Conservation (phyloP, 257 asterid genomes). For the Linderniella brevidens region DNA sequence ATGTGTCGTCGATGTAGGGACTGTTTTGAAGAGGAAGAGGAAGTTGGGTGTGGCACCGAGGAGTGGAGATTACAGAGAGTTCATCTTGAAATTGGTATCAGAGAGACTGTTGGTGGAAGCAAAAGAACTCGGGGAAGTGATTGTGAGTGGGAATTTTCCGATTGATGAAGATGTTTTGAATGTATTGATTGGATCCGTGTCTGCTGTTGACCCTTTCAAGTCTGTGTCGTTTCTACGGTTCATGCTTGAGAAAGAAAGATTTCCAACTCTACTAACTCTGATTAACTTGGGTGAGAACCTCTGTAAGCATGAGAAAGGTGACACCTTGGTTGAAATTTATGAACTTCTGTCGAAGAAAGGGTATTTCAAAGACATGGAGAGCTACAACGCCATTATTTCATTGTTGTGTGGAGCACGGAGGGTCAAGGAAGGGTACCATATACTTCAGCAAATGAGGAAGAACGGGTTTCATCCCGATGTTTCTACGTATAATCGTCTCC, state of each 20-base stretch:
- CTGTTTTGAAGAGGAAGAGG: slow-evolving; percentile 66
- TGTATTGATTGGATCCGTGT: slow-evolving; percentile 60
- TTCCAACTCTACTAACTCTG: slow-evolving; percentile 45
- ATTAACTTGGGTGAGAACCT: slow-evolving; percentile 50
- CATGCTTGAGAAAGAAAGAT: slow-evolving; percentile 44
- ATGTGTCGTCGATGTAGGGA: slow-evolving; percentile 31
- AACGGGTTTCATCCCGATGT: slow-evolving; percentile 46
- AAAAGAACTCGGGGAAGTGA: slow-evolving; percentile 56
- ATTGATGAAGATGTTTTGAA: slow-evolving; percentile 64
- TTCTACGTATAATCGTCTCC: slow-evolving; percentile 52
- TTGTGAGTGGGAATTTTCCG: slow-evolving; percentile 60
- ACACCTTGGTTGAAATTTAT: slow-evolving; percentile 44
- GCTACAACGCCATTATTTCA: slow-evolving; percentile 54
- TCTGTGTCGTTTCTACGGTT: slow-evolving; percentile 49
- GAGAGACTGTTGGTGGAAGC: slow-evolving; percentile 48
- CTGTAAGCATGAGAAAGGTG: slow-evolving; percentile 38
- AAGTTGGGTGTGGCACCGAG: slow-evolving; percentile 88
- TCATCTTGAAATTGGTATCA: slow-evolving; percentile 44
- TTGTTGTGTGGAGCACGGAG: slow-evolving; percentile 54
- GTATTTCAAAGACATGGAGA: slow-evolving; percentile 31
- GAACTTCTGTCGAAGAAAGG: slow-evolving; percentile 30
- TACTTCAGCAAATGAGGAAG: slow-evolving; percentile 74
- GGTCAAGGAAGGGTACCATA: slow-evolving; percentile 52
- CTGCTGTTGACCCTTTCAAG: slow-evolving; percentile 32
- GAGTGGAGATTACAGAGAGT: slow-evolving; percentile 33